Evolutionary conservation across 352 stramenopile genomes (phyloP).

Genomic region (Phytophthora tentaculata): DNA sequence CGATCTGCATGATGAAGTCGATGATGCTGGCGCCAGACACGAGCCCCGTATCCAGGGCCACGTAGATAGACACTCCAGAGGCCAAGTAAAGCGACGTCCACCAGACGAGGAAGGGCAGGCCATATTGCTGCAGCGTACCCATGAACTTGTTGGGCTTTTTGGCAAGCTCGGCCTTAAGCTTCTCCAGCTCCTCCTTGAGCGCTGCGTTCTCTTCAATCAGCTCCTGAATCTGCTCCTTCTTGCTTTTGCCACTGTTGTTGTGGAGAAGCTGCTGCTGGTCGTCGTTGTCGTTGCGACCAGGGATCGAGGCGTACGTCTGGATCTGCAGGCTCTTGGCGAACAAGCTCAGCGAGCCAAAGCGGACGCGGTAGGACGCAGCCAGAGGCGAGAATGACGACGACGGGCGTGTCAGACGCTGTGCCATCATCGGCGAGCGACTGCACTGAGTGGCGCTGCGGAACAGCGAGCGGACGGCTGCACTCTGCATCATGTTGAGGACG

Average conservation of each 20-base stretch:
- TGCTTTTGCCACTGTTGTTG: slow-evolving; percentile 30
- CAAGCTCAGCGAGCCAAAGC: slow-evolving; percentile 22
- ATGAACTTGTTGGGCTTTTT: slow-evolving; percentile 85
- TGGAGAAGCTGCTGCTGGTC: slow-evolving; percentile 35
- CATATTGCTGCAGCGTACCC: slow-evolving; percentile 83
- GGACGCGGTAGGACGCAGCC: slow-evolving; percentile 16
- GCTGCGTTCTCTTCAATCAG: slow-evolving; percentile 78
- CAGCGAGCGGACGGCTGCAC: slow-evolving; percentile 37
- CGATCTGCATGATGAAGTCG: slow-evolving; percentile 83
- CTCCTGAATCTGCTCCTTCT: slow-evolving; percentile 70
- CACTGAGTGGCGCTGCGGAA: slow-evolving; percentile 27
- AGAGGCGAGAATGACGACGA: slow-evolving; percentile 29
- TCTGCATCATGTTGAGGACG: slow-evolving; percentile 25
- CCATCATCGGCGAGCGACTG: slow-evolving; percentile 23
- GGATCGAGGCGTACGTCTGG: slow-evolving; percentile 61
- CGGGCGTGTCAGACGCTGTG: slow-evolving; percentile 23
- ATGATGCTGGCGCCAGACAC: slow-evolving; percentile 82
- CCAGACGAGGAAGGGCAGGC: slow-evolving; percentile 85
- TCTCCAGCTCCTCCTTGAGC: slow-evolving; percentile 73
- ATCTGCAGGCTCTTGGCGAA: slow-evolving; percentile 44
- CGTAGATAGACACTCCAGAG: slow-evolving; percentile 78
- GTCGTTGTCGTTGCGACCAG: slow-evolving; percentile 33
- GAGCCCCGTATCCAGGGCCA: slow-evolving; percentile 73
- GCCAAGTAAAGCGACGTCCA: slow-evolving; percentile 81
- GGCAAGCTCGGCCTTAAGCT: slow-evolving; percentile 47